Base-by-base conservation (phyloP, 208 protist species). In the Entamoeba invadens region DNA sequence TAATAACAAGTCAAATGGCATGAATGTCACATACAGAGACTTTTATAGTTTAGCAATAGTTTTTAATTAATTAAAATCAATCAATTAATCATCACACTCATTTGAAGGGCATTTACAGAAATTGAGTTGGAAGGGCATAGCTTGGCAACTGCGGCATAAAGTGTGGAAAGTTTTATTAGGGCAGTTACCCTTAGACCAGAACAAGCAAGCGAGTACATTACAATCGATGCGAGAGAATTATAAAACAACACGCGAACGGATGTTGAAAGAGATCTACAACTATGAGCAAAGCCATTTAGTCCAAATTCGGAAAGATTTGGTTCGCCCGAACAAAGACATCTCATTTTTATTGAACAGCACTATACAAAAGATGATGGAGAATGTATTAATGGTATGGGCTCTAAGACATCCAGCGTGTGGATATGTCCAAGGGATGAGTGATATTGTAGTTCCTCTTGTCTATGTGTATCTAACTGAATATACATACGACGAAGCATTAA, bases 351-450 rank as follows among this genome's bases (percentile, higher is more conserved):
- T 57, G 8, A 57, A 57, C 18, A 25, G 14, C 8, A 57, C 8
- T 25, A 57, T 57, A 57, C 47, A 57, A 57, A 57, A 8, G 47
- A 57, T 57, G 47, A 57, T 57, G 47, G 47, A 57, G 18, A 57
- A 57, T 57, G 47, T 57, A 57, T 57, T 57, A 57, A 25, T 57
- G 18, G 47, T 92, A 44, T 92, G 38, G 10, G 91, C 91, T 10
- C 8, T 92, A 4, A 42, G 91, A 45, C 91, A 92, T 92, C 38
- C 91, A 45, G 91, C 35, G 14, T n/a, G 35, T 45, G 91, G 91
- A 4, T 92, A 92, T 92, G 91, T 92, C 4, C 91, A 92, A 92
- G 91, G 91, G 4, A 92, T 92, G 91, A 92, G 46, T 44, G 91
- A 92, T 45, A 6, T 92, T 44, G 8, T 45, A 12, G 6, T 92